Evolutionary conservation across 2,329 filamentous ascomycete genomes (phyloP).

Genomic region (Claviceps paspali): DNA sequence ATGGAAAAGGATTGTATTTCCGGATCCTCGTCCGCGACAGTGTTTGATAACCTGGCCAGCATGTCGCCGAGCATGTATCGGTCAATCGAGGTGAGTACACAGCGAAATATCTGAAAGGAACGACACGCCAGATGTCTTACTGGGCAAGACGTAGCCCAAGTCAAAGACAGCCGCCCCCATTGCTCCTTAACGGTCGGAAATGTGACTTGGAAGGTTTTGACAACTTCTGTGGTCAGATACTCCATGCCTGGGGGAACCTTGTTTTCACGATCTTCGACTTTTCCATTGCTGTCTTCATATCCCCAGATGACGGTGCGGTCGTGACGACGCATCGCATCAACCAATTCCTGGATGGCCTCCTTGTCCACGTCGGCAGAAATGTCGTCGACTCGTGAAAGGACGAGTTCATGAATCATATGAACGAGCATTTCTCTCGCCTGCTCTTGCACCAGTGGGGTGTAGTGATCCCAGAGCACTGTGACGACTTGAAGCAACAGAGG

Average conservation of each 20-base stretch:
- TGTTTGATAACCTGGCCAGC: constrained; percentile 88
- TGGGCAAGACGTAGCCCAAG: constrained; percentile 93
- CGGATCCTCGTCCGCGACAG: constrained; percentile 83
- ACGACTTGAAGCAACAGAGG: constrained; percentile 82
- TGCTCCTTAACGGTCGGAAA: constrained; percentile 80
- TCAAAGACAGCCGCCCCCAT: constrained; percentile 79
- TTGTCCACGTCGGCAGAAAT: constrained; percentile 46
- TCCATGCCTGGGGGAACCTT: constrained; percentile 84
- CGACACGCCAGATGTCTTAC: constrained; percentile 89
- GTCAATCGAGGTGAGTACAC: constrained; percentile 79
- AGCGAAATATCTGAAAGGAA: constrained; percentile 94
- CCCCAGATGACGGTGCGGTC: constrained; percentile 79
- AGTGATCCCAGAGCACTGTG: constrained; percentile 93
- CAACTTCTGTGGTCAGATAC: constrained; percentile 63
- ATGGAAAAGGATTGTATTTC: constrained; percentile 96
- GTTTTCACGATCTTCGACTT: constrained; percentile 53
- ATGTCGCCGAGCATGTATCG: constrained; percentile 94
- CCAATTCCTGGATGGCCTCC: constrained; percentile 68
- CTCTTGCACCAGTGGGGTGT: constrained; percentile 86
- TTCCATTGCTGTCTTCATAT: constrained; percentile 85
- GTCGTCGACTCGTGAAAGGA: constrained; percentile 65
- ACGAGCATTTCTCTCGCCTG: constrained; percentile 96
- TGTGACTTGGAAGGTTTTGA: constrained; percentile 70
- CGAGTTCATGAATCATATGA: constrained; percentile 88
- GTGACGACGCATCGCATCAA: constrained; percentile 73